Evolutionary conservation across 2,329 filamentous ascomycete genomes (phyloP).

Genomic region (Sarocladium oryzae): DNA sequence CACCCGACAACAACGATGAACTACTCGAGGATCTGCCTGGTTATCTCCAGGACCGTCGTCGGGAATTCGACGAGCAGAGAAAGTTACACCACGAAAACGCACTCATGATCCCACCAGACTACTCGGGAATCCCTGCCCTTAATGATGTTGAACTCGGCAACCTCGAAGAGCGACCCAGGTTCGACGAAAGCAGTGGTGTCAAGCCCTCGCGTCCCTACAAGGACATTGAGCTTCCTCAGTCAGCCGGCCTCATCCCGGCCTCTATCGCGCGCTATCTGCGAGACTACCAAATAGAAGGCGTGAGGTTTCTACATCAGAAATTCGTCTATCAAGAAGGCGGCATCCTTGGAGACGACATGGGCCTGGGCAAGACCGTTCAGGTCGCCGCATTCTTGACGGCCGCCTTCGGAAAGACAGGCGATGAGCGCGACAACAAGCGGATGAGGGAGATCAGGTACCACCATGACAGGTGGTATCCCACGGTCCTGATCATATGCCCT

Average conservation of each 20-base stretch:
- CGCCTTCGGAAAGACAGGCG: slow-evolving; percentile 90
- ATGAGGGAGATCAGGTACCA: slow-evolving; percentile 77
- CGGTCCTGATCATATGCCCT: slow-evolving; percentile 79
- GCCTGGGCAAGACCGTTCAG: slow-evolving; percentile 92
- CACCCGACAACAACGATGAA: slow-evolving; percentile 34
- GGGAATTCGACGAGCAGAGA: slow-evolving; percentile 58
- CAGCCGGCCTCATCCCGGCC: slow-evolving; percentile 76
- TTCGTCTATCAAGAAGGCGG: slow-evolving; percentile 90
- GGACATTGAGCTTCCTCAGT: slow-evolving; percentile 69
- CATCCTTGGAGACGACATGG: slow-evolving; percentile 95
- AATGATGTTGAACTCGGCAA: slow-evolving; percentile 25
- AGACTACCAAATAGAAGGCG: slow-evolving; percentile 84
- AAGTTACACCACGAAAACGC: slow-evolving; percentile 58
- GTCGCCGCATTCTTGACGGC: slow-evolving; percentile 87
- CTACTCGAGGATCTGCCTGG: slow-evolving; percentile 58
- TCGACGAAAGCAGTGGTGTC: slow-evolving; percentile 47
- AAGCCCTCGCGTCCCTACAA: slow-evolving; percentile 64
- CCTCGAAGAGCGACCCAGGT: slow-evolving; percentile 62
- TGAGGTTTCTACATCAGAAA: slow-evolving; percentile 75
- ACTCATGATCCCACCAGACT: slow-evolving; percentile 71
- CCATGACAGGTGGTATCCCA: slow-evolving; percentile 63
- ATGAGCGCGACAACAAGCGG: slow-evolving; percentile 75
- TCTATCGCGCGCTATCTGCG: slow-evolving; percentile 87
- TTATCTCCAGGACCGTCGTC: slow-evolving; percentile 63
- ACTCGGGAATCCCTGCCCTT: slow-evolving; percentile 66